Conservation (phyloP, 108 stramenopile genomes). For the Skeletonema tropicum region DNA sequence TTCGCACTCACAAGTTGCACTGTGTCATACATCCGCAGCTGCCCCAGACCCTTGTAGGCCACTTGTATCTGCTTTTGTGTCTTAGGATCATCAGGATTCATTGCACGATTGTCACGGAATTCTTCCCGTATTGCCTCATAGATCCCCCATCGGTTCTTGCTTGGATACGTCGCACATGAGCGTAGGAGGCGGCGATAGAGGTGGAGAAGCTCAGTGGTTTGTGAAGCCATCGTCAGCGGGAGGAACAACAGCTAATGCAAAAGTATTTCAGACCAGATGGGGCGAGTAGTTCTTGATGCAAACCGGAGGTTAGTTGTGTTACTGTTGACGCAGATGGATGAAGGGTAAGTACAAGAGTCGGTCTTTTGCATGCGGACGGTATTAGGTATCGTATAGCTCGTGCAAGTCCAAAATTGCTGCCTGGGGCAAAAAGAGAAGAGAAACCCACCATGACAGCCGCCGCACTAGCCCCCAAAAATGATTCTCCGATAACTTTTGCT, state of each 20-base stretch:
- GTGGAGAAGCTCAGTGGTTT: slow-evolving; percentile 54
- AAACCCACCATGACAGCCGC: too few relatives aligned
- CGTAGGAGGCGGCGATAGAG: slow-evolving; percentile 76
- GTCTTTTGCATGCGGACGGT: too few relatives aligned
- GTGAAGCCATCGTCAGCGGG: slow-evolving; percentile 23
- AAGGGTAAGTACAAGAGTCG: too few relatives aligned
- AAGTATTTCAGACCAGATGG: not conserved
- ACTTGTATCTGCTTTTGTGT: slow-evolving; percentile 67
- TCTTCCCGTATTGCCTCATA: slow-evolving; percentile 83
- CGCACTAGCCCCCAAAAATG: too few relatives aligned
- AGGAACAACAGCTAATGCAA: not conserved
- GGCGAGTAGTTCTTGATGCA: not conserved
- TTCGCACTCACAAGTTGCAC: slow-evolving; percentile 14
- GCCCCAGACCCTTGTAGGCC: slow-evolving; percentile 79
- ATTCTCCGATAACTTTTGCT: too few relatives aligned
- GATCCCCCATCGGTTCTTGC: slow-evolving; percentile 74
- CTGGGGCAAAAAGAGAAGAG: too few relatives aligned
- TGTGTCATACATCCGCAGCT: slow-evolving; percentile 78
- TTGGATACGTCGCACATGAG: slow-evolving; percentile 74
- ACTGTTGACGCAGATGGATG: too few relatives aligned
- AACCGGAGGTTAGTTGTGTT: too few relatives aligned
- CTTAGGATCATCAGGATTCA: slow-evolving; percentile 59
- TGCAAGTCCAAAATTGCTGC: too few relatives aligned
- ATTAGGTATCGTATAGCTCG: too few relatives aligned
- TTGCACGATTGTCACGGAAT: slow-evolving; percentile 60